Conservation (phyloP, 2,329 filamentous ascomycete species). For the Aspergillus pseudonomiae region DNA sequence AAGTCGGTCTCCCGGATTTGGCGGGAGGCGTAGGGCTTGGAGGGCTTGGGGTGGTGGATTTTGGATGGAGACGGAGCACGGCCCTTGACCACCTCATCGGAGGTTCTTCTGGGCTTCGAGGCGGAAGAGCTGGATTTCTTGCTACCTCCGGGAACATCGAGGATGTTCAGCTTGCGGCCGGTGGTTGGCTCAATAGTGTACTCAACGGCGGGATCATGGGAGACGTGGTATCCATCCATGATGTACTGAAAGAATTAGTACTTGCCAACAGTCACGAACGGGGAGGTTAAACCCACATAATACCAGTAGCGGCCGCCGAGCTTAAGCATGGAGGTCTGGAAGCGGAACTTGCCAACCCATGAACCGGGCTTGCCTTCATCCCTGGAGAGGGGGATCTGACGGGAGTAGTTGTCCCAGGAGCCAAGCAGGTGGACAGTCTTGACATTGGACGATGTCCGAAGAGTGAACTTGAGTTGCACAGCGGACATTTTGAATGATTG, state of each 20-base stretch:
- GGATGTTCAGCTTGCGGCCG: conserved; percentile 94
- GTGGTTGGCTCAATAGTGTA: conserved; percentile 95
- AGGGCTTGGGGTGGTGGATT: conserved; percentile 88
- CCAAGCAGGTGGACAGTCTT: conserved; percentile 97
- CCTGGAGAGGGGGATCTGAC: conserved; percentile 91
- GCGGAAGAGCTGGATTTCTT: conserved; percentile 41
- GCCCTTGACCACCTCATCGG: conserved; percentile 77
- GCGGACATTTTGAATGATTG: conserved; percentile 70
- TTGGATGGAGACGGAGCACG: conserved; percentile 84
- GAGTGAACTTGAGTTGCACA: conserved; percentile 91
- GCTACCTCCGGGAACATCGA: conserved; percentile 75
- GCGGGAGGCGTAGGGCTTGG: conserved; percentile 83
- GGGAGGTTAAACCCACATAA: conserved; percentile 61
- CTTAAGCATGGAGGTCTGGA: conserved; percentile 83
- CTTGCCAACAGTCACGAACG: neutral
- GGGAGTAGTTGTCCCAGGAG: conserved; percentile 96
- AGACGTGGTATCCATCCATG: conserved; percentile 98
- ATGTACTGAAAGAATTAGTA: conserved; percentile 65
- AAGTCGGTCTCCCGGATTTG: conserved; percentile 84
- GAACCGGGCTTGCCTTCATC: conserved; percentile 83
- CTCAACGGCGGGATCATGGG: conserved; percentile 88
- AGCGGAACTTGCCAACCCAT: conserved; percentile 96
- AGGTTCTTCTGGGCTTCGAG: conserved; percentile 49
- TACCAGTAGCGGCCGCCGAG: conserved; percentile 97
- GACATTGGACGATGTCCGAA: conserved; percentile 93